A percentile compares a stretch with the other conserved stretches of the same genome.
These are phyloP conservation scores for Dothistroma septosporum DNA, from an alignment of 2,329 filamentous ascomycete species.

Conservation along the genomic window DNA sequence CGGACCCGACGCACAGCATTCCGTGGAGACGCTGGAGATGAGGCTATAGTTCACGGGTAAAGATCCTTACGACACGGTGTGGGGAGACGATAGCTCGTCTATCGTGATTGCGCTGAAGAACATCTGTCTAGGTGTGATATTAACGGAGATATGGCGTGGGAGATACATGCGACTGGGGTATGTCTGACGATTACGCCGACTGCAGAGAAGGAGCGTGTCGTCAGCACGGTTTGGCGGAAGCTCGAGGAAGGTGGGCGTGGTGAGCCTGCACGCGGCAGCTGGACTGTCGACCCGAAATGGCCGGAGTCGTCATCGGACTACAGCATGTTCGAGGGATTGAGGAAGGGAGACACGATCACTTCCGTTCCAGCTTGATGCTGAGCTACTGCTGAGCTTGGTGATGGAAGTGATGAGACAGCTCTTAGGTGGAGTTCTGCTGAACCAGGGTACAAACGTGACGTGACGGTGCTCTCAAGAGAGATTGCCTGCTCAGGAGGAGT, in stretches of 20 bases:
- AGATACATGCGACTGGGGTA: conserved; percentile 33
- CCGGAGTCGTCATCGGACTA: conserved; percentile 24
- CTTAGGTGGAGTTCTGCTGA: too few species aligned
- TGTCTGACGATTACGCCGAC: conserved; percentile 24
- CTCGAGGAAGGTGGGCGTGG: conserved; percentile 28
- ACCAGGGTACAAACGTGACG: too few species aligned
- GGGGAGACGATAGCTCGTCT: conserved; percentile 38
- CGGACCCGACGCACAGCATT: conserved; percentile 21
- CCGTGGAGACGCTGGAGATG: conserved; percentile 35
- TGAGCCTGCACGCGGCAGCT: conserved; percentile 29
- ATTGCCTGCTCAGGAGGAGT: too few species aligned
- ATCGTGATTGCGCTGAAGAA: conserved; percentile 37
- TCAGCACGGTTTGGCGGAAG: conserved; percentile 32
- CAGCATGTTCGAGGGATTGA: conserved; percentile 8
- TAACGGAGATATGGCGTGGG: conserved; percentile 35
- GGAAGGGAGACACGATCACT: conserved; percentile 8
- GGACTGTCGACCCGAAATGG: conserved; percentile 32
- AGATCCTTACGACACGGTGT: conserved; percentile 37
- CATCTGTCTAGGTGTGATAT: conserved; percentile 38
- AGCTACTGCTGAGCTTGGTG: not conserved
- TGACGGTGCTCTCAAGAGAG: too few species aligned
- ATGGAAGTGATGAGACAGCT: not conserved
- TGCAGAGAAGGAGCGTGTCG: conserved; percentile 20
- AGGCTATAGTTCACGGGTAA: conserved; percentile 40
- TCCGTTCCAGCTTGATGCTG: conserved; percentile 4